Percentiles rank a stretch among this genome's conserved stretches.
Evolutionary conservation across 2,329 filamentous ascomycete genomes (phyloP).

Genomic region (Hypoxylon sp.): DNA sequence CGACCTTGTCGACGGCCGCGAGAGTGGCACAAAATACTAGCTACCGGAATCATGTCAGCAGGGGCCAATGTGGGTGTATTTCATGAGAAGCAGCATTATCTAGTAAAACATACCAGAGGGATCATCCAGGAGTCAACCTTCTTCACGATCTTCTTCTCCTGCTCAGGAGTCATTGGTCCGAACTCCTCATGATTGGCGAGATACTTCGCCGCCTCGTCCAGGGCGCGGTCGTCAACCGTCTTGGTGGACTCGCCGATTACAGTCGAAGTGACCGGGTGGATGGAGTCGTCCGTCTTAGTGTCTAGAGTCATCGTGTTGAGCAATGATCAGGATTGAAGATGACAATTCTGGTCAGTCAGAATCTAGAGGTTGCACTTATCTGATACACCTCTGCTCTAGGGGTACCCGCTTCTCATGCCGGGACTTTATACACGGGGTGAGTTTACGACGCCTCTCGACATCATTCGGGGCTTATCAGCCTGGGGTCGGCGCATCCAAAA

Average conservation of each 20-base stretch:
- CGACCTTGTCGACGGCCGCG: slow-evolving; percentile 51
- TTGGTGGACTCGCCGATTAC: slow-evolving; percentile 34
- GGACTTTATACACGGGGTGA: slow-evolving; percentile 32
- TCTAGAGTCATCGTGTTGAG: slow-evolving; percentile 27
- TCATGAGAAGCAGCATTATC: not conserved
- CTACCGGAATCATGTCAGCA: slow-evolving; percentile 32
- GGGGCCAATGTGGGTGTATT: not conserved
- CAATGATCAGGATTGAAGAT: slow-evolving; percentile 3
- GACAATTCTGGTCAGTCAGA: slow-evolving; percentile 1
- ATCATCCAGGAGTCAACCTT: slow-evolving; percentile 49
- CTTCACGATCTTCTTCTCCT: slow-evolving; percentile 46
- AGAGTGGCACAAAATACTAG: slow-evolving; percentile 48
- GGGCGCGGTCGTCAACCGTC: slow-evolving; percentile 28
- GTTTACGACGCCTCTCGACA: slow-evolving; percentile 16
- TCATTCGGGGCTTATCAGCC: slow-evolving; percentile 34
- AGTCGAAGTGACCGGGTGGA: slow-evolving; percentile 21
- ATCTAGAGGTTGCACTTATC: slow-evolving; percentile 10
- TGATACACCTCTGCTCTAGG: slow-evolving; percentile 16
- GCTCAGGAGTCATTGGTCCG: slow-evolving; percentile 47
- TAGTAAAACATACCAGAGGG: slow-evolving; percentile 45
- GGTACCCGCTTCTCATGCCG: slow-evolving; percentile 9
- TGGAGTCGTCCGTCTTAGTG: slow-evolving; percentile 17
- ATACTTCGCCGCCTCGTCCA: slow-evolving; percentile 43
- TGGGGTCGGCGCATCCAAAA: slow-evolving; percentile 16
- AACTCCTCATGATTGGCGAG: slow-evolving; percentile 41